A percentile compares a stretch with the other conserved stretches of the same genome.
These are phyloP conservation scores for Syzygium jambos DNA, from an alignment of 345 rosid species.

Conservation along the genomic window DNA sequence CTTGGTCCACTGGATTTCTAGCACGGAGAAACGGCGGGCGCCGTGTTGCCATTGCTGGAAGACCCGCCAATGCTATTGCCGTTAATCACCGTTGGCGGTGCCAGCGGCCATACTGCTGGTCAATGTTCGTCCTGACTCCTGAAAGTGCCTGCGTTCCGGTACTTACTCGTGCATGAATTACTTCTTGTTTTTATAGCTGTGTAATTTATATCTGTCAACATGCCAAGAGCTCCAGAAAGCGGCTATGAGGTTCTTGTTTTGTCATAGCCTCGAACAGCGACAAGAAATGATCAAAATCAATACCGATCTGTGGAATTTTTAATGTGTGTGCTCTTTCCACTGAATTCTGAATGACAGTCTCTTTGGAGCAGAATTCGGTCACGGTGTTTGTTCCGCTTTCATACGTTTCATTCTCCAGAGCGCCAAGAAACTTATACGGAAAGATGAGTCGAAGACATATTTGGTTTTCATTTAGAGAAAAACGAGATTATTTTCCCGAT, in stretches of 20 bases:
- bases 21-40: background rate
- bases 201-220: background rate
- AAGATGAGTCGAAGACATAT: background rate
- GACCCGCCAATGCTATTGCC: conserved; percentile 1
- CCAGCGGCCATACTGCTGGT: background rate
- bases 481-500: background rate
- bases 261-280: background rate
- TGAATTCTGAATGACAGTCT: background rate
- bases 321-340: background rate
- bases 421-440: background rate
- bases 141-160: background rate
- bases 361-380: background rate
- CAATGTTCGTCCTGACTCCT: background rate
- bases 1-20: conserved; percentile 1
- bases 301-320: background rate
- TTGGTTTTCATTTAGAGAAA: background rate
- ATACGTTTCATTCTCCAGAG: background rate
- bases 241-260: background rate
- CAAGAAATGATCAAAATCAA: background rate
- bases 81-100: background rate
- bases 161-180: background rate
- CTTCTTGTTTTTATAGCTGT: background rate
- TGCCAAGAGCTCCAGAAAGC: background rate
- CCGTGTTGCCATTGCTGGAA: conserved; percentile 7
- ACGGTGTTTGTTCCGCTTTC: background rate